Evolutionary conservation across 345 rosid genomes (phyloP).

Genomic region (Litchi chinensis): DNA sequence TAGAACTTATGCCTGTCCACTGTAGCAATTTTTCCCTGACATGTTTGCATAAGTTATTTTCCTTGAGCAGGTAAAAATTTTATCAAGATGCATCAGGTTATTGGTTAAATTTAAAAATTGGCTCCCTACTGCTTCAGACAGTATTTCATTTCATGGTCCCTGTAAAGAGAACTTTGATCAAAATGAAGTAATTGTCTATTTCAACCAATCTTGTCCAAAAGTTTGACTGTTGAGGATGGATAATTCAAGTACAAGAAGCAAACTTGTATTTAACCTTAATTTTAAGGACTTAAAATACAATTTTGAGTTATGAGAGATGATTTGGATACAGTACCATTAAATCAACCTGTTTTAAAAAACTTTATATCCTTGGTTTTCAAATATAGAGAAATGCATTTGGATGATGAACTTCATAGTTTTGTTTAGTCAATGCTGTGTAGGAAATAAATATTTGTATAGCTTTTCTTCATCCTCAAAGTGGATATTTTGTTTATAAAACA

Average conservation of each 20-base stretch:
- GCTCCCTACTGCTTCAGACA: background rate
- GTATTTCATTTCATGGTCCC: background rate
- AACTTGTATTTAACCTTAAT: background rate
- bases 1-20: conserved; percentile 89
- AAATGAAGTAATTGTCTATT: background rate
- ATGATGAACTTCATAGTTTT: background rate
- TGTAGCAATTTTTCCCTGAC: conserved; percentile 90
- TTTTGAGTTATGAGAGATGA: background rate
- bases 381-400: conserved; percentile 1
- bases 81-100: background rate
- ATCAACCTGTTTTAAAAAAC: background rate
- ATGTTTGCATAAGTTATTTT: conserved; percentile 81
- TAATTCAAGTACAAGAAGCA: background rate
- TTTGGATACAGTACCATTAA: background rate
- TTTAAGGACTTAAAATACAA: background rate
- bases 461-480: background rate
- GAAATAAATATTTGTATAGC: background rate
- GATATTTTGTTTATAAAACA: background rate
- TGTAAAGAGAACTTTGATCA: background rate
- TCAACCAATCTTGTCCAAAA: background rate
- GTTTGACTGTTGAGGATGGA: background rate
- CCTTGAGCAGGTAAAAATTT: conserved; percentile 70
- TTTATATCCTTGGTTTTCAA: background rate
- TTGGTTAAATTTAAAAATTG: background rate
- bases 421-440: background rate